Percentiles rank a stretch among this genome's conserved stretches.
These are phyloP conservation scores for Coniophora puteana DNA, from an alignment of 1,284 basidiomycete species.

Conservation along the genomic window DNA sequence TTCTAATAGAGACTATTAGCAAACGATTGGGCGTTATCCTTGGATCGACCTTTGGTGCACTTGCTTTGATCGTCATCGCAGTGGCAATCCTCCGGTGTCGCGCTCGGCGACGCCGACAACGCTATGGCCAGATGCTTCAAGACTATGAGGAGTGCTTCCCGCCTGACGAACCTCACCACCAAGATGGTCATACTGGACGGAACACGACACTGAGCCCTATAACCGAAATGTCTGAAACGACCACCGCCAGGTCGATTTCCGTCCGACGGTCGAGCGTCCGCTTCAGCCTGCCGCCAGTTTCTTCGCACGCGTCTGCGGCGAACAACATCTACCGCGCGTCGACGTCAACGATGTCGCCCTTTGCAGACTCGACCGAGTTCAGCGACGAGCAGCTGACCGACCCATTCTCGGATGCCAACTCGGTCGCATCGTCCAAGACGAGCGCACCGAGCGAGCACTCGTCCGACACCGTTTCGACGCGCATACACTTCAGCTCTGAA, in stretches of 20 bases:
- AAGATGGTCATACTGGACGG: too few relatives aligned
- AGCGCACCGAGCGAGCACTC: constrained; percentile 8
- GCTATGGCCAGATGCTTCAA: not conserved
- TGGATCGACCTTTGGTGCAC: constrained; percentile 6
- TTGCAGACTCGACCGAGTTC: constrained; percentile 10
- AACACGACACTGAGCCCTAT: too few relatives aligned
- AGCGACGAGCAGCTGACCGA: constrained; percentile 10
- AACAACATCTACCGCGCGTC: too few relatives aligned
- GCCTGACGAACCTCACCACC: too few relatives aligned
- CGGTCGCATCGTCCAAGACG: constrained; percentile 12
- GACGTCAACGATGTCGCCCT: too few relatives aligned
- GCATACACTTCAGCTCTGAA: constrained; percentile 3
- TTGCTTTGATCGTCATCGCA: constrained; percentile 8
- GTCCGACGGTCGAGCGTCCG: too few relatives aligned
- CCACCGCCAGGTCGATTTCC: too few relatives aligned
- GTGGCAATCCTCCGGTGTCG: constrained; percentile 6
- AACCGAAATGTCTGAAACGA: too few relatives aligned
- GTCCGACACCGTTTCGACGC: constrained; percentile 12
- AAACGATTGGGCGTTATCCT: constrained; percentile 12
- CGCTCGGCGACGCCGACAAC: constrained; percentile 1
- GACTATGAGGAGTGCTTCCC: not conserved
- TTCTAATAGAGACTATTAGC: not conserved
- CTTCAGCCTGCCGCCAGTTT: too few relatives aligned
- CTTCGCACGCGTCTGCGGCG: too few relatives aligned
- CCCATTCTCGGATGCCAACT: constrained; percentile 14